Evolutionary conservation across 2,329 filamentous ascomycete species (phyloP), one percentile per base, ranked within the genome.

Genomic region (Ophiocordyceps camponoti-leonardi): DNA sequence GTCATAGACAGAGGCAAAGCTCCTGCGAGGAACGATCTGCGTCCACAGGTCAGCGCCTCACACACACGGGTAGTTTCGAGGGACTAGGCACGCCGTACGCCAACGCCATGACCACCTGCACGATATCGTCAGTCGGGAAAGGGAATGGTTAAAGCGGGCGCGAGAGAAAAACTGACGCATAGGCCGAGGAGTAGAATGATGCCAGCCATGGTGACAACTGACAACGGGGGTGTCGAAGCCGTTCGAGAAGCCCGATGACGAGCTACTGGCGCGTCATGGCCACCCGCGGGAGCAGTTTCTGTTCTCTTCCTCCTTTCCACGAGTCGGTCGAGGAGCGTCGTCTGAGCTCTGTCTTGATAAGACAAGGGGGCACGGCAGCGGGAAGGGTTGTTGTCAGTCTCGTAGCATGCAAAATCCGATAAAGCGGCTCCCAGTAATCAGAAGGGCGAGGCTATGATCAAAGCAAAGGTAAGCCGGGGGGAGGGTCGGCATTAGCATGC

Each of bases 1-100:
- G 81, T 77, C 69, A 98, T 85, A 47, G 86, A 88, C 44, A 98
- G 72, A 35, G 92, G 92, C 52, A 98, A 71, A 53, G 86, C 83
- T 64, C 92, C 92, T 53, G 90, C 88, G 46, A 94, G 74, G 62
- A 96, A 95, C 48, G 92, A 96, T 56, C 90, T 95, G 33, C 22
- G 33, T n/a, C 22, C 42, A 28, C n/a, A 40, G 30, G 42, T 48
- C 35, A 48, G 43, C 35, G 28, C 19, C 39, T n/a, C 4, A 22
- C 16, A 39, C 18, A 22, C 18, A 39, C n/a, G 8, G 42, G 33
- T 12, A 13, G 20, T 18, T 14, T 28, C 19, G 14, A 43, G 31
- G 41, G 12, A n/a, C 33, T 4, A 19, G 43, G 22, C 42, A 13
- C 18, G 33, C 66, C 71, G 49, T 69, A 77, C 73, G 72, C 71